Evolutionary conservation across 768 basidiomycete species (phyloP).

Genomic region (Calocybe cyanea): DNA sequence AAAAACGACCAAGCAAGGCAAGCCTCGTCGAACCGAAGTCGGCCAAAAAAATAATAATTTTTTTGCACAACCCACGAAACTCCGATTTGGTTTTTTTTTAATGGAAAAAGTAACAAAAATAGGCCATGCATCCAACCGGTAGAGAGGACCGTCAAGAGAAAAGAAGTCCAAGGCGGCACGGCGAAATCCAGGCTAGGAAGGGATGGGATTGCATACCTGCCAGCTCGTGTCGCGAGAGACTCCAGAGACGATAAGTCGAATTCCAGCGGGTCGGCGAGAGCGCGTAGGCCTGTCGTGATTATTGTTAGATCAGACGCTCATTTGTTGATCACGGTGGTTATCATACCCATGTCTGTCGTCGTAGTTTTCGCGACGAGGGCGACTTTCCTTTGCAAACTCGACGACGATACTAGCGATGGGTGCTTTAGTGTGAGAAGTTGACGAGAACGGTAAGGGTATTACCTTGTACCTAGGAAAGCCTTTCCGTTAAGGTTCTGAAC

Average conservation of each 20-base stretch:
- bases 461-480: slow-evolving; percentile 86
- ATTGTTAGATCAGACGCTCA: slow-evolving; percentile 13
- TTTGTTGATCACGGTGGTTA: slow-evolving; percentile 1
- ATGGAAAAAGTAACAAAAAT: slow-evolving; percentile 14
- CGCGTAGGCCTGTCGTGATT: slow-evolving; percentile 44
- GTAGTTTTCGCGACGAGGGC: slow-evolving; percentile 75
- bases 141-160: slow-evolving; percentile 18
- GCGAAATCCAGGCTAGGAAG: slow-evolving; percentile 17
- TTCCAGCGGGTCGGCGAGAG: slow-evolving; percentile 73
- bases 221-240: slow-evolving; percentile 95
- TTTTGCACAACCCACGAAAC: slow-evolving; percentile 10
- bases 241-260: slow-evolving; percentile 82
- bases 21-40: slow-evolving; percentile 8
- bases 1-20: slow-evolving; percentile 3
- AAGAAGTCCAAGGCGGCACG: slow-evolving; percentile 16
- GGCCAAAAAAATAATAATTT: slow-evolving; percentile 4
- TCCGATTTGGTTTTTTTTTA: no score
- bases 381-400: slow-evolving; percentile 92
- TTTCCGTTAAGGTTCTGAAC: slow-evolving; percentile 85
- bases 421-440: background rate
- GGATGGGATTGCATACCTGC: slow-evolving; percentile 76
- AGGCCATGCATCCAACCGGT: slow-evolving; percentile 13
- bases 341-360: slow-evolving; percentile 62
- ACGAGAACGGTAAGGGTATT: slow-evolving; percentile 17
- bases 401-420: slow-evolving; percentile 76